Conservation (phyloP, 495 filamentous ascomycete species). For the Tetracladium marchalianum region DNA sequence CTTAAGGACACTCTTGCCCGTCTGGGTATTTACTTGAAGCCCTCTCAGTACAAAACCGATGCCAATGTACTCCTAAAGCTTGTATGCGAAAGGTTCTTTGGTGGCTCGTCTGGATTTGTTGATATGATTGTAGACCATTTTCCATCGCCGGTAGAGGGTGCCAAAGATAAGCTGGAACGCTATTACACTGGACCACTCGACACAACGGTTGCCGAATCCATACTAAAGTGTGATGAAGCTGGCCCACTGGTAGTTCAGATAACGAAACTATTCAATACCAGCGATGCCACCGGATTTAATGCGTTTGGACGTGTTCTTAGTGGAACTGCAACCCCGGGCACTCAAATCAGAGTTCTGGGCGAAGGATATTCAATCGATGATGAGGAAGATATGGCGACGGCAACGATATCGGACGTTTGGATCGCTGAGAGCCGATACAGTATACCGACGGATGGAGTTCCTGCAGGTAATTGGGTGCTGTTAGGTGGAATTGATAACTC, state of each 20-base stretch:
- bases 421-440: slow-evolving; percentile 93
- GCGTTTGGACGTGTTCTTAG: slow-evolving; percentile 90
- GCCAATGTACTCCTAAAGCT: slow-evolving; percentile 80
- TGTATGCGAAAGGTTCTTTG: slow-evolving; percentile 94
- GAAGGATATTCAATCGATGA: slow-evolving; percentile 96
- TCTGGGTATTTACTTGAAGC: slow-evolving; percentile 79
- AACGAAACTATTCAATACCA: slow-evolving; percentile 83
- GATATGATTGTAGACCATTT: slow-evolving; percentile 91
- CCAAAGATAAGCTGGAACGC: slow-evolving; percentile 61
- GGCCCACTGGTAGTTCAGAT: slow-evolving; percentile 85
- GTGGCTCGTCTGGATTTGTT: slow-evolving; percentile 79
- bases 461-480: slow-evolving; percentile 91
- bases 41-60: slow-evolving; percentile 80
- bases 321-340: slow-evolving; percentile 72
- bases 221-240: slow-evolving; percentile 76
- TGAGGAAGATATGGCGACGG: slow-evolving; percentile 91
- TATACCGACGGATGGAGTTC: slow-evolving; percentile 80
- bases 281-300: slow-evolving; percentile 80
- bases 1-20: slow-evolving; percentile 70
- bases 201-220: slow-evolving; percentile 68
- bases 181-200: slow-evolving; percentile 97
- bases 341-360: slow-evolving; percentile 83
- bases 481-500: slow-evolving; percentile 92
- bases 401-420: slow-evolving; percentile 83
- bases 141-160: slow-evolving; percentile 77